Percentiles rank a stretch among this genome's conserved stretches.
Conservation (phyloP, 257 asterid species). For the Jacaranda copaia region DNA sequence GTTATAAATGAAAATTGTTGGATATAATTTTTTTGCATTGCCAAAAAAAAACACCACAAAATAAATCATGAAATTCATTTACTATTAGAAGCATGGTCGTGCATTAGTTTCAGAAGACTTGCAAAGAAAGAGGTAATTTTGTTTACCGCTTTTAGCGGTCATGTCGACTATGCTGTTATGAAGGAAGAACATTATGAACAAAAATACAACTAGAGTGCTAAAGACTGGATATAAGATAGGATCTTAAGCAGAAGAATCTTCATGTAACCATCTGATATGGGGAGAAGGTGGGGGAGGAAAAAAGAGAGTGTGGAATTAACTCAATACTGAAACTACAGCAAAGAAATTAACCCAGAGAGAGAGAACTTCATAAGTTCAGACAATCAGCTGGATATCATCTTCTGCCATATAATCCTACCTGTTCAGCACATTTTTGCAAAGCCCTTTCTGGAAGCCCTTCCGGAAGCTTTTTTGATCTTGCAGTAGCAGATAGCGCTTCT, state of each 20-base stretch:
- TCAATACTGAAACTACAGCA: neutral
- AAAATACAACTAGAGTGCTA: too few relatives aligned
- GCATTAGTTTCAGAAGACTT: too few relatives aligned
- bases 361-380: neutral
- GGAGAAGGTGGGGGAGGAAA: too few relatives aligned
- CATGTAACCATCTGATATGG: too few relatives aligned
- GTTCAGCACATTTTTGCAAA: constrained; percentile 77
- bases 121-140: too few relatives aligned
- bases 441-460: constrained; percentile 70
- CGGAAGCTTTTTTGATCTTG: constrained; percentile 67
- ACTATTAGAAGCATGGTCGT: neutral
- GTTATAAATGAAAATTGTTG: neutral
- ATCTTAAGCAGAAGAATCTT: too few relatives aligned
- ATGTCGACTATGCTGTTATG: too few relatives aligned
- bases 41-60: neutral
- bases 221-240: too few relatives aligned
- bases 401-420: constrained; percentile 48
- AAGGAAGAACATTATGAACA: too few relatives aligned
- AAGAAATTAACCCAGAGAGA: neutral
- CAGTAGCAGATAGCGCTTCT: constrained; percentile 74
- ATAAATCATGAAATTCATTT: neutral
- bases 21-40: neutral
- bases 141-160: too few relatives aligned
- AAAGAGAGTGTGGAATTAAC: neutral
- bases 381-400: neutral